A percentile compares a stretch with the other conserved stretches of the same genome.
Evolutionary conservation across 2,329 filamentous ascomycete species (phyloP).

Genomic region (Paramyrothecium roridum): DNA sequence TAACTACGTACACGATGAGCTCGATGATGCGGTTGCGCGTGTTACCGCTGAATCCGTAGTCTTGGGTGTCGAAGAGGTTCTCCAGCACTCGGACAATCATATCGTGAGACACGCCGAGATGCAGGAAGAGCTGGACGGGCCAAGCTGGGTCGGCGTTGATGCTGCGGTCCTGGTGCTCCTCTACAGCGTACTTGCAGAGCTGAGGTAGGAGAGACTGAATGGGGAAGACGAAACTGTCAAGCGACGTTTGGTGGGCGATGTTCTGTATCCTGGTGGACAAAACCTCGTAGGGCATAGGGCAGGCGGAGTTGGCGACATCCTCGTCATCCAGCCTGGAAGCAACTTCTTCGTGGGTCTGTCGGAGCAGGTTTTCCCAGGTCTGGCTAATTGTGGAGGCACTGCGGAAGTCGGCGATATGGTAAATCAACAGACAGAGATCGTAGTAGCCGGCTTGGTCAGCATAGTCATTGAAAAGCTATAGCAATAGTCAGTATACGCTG

Average conservation of each 20-base stretch:
- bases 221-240: constrained; percentile 66
- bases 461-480: constrained; percentile 85
- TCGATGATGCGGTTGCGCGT: constrained; percentile 49
- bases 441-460: constrained; percentile 90
- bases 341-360: constrained; percentile 62
- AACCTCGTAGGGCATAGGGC: constrained; percentile 64
- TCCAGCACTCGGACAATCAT: constrained; percentile 55
- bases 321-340: constrained; percentile 42
- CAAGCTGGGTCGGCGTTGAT: constrained; percentile 55
- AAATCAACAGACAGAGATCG: constrained; percentile 90
- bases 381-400: constrained; percentile 78
- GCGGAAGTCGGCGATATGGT: constrained; percentile 86
- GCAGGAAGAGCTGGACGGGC: constrained; percentile 55
- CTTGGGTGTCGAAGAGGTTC: constrained; percentile 55
- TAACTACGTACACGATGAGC: constrained; percentile 48
- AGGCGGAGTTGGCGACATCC: constrained; percentile 30
- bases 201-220: constrained; percentile 58
- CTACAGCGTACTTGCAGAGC: constrained; percentile 60
- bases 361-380: constrained; percentile 82
- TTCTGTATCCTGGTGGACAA: constrained; percentile 62
- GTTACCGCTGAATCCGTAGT: constrained; percentile 54
- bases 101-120: constrained; percentile 53
- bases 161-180: constrained; percentile 55
- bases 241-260: constrained; percentile 62
- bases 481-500: constrained; percentile 11